phyloP scores from a whole-genome alignment of 257 asterid genomes.

The Solanum virginianum region DNA sequence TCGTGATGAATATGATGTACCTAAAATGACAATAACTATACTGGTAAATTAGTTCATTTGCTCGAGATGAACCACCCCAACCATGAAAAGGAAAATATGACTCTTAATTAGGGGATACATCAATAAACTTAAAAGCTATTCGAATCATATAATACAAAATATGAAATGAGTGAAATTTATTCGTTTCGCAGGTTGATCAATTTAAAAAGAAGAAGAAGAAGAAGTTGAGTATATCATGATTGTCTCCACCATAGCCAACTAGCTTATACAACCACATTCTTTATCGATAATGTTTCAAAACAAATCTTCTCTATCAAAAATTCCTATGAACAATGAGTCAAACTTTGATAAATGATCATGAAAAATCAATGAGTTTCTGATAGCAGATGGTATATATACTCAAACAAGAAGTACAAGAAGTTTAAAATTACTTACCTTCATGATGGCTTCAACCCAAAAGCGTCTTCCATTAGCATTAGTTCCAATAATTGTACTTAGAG shows the following conservation, averaged over 20 bases:
- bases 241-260: not conserved
- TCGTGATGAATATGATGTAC: not conserved
- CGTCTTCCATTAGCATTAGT: conserved; percentile 74
- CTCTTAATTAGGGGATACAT: too few species aligned
- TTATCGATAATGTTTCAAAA: not conserved
- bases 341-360: not conserved
- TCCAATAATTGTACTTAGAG: conserved; percentile 65
- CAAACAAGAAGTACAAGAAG: not conserved
- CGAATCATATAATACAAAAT: not conserved
- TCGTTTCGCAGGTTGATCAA: not conserved
- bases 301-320: not conserved
- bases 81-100: too few species aligned
- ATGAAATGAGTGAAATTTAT: not conserved
- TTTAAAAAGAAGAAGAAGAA: not conserved
- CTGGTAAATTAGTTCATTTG: not conserved
- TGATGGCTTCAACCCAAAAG: conserved; percentile 76
- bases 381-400: not conserved
- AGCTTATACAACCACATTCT: not conserved
- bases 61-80: too few species aligned
- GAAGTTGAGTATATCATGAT: not conserved
- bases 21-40: not conserved
- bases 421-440: conserved; percentile 40
- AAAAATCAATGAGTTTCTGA: not conserved
- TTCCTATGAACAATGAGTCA: not conserved
- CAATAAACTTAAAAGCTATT: too few species aligned